Evolutionary conservation across 2,329 filamentous ascomycete genomes (phyloP), one percentile per base, ranked within the genome.

Genomic region (Colletotrichum scovillei): DNA sequence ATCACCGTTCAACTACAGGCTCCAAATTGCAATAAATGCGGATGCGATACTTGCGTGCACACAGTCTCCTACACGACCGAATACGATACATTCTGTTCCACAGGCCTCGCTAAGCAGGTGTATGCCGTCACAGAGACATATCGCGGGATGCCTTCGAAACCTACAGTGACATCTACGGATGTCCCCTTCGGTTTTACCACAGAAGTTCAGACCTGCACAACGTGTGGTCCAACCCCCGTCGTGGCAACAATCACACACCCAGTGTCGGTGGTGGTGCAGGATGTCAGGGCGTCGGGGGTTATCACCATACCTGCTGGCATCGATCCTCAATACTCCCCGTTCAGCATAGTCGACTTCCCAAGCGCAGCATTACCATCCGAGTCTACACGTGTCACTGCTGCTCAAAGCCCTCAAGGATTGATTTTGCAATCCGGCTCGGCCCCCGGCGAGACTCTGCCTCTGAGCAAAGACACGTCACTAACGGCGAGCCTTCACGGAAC

Each of bases 71-170:
- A 53, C 6, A 62, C 56, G 3, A 55, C 65, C 14, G 26, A 46
- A 2, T 62, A 67, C 22, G 65, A 67, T n/a, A 22, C 65, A 9
- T 67, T 67, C 30, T 67, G 42, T 42, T 26, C 65, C 0, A 62
- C 65, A 5, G 65, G 65, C 6, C 16, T 67, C 28, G 22, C 42
- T 8, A n/a, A 28, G 16, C 42, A 67, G 35, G 16, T 24, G 19
- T 67, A 67, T 9, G 56, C 28, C 9, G 42, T 52, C 14, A 67
- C 56, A 0, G 56, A 67, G 3, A 67, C 56, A 2, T 63, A 67
- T 30, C 60, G 42, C 7, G 56, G 65, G 0, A 30, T 67, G 1
- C 2, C 2, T 0, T 42, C 65, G 0, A 19, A 53, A 8, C 56
- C 65, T 9, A 67, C 65, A 0, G 26, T 67, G 12, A 19, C 26